These are phyloP conservation scores for Toxicodendron radicans DNA, from an alignment of 345 rosid species.

Conservation along the genomic window DNA sequence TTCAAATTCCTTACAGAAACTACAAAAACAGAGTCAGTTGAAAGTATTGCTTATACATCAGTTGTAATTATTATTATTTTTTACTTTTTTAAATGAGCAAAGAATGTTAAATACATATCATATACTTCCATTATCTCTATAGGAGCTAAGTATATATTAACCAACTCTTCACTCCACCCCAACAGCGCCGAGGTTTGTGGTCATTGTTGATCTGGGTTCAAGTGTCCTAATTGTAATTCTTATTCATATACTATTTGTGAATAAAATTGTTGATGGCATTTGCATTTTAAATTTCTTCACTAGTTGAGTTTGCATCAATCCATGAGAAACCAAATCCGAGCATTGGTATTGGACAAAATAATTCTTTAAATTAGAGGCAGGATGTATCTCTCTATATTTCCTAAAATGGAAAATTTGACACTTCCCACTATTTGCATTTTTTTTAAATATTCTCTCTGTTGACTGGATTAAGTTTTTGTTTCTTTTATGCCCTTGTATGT, in stretches of 20 bases:
- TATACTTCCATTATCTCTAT: not conserved
- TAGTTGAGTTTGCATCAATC: not conserved
- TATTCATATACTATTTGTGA: not conserved
- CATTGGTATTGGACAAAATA: not conserved
- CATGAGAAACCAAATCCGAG: not conserved
- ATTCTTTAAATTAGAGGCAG: not conserved
- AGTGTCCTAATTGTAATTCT: not conserved
- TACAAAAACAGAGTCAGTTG: conserved; percentile 3
- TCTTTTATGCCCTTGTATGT: not conserved
- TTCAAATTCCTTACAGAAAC: not conserved
- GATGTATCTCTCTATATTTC: not conserved
- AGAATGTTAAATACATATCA: not conserved
- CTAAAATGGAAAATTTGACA: not conserved
- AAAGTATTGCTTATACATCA: not conserved
- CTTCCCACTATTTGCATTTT: not conserved
- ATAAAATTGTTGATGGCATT: not conserved
- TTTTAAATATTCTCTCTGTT: not conserved
- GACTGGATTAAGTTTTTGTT: not conserved
- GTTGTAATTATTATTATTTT: not conserved
- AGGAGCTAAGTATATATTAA: not conserved
- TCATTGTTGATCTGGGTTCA: not conserved
- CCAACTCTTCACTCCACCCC: not conserved
- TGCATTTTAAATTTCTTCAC: not conserved
- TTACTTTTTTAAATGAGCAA: conserved; percentile 5
- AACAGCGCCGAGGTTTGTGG: not conserved